Conservation (phyloP, 78 protist genomes). For the Dictyostelium capitatum region DNA sequence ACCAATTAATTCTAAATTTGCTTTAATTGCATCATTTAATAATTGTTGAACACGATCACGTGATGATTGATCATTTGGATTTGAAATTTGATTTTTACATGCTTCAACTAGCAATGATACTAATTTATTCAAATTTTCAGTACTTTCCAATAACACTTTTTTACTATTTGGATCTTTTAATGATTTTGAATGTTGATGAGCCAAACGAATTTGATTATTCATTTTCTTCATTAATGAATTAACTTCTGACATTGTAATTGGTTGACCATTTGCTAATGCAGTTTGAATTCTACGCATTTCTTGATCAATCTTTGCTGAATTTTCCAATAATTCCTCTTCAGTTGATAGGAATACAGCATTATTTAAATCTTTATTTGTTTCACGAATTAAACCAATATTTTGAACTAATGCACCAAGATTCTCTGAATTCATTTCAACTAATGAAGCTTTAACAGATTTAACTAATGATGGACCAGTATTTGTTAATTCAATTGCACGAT, state of each 20-base stretch:
- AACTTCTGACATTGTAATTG: constrained; percentile 32
- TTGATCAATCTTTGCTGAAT: constrained; percentile 70
- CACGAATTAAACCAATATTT: constrained; percentile 19
- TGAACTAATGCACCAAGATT: constrained; percentile 32
- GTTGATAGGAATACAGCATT: constrained; percentile 58
- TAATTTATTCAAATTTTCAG: constrained; percentile 17
- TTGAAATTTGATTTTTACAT: constrained; percentile 16
- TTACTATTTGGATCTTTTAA: constrained; percentile 59
- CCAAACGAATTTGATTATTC: constrained; percentile 64
- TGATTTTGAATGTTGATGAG: constrained; percentile 59
- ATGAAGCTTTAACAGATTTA: constrained; percentile 47
- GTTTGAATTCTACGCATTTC: constrained; percentile 60
- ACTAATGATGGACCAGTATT: constrained; percentile 50
- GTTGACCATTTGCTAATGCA: constrained; percentile 29
- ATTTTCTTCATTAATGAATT: constrained; percentile 40
- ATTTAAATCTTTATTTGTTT: constrained; percentile 46
- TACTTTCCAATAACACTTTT: constrained; percentile 32
- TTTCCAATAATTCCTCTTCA: constrained; percentile 65
- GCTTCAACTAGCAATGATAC: constrained; percentile 54
- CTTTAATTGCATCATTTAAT: not conserved
- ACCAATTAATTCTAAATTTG: constrained; percentile 42
- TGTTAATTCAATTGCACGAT: constrained; percentile 42
- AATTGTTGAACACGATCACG: not conserved
- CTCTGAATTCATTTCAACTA: not conserved
- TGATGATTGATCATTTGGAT: constrained; percentile 22